These are phyloP conservation scores for Phytophthora palmivora DNA, from an alignment of 352 stramenopile genomes.

Conservation along the genomic window DNA sequence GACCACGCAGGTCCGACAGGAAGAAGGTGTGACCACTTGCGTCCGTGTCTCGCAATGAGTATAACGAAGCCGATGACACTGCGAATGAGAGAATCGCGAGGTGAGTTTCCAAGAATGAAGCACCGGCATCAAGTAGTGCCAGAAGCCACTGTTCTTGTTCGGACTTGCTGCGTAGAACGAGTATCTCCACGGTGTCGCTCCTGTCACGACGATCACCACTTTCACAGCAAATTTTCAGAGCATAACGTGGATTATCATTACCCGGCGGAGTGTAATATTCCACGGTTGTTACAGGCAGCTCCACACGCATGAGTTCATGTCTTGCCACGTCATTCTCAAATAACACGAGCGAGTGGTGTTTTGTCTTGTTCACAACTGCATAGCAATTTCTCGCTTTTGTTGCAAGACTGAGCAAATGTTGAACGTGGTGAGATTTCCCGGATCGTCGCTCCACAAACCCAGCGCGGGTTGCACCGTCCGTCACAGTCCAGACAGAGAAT, in stretches of 20 bases:
- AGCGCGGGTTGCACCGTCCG: slow-evolving; percentile 44
- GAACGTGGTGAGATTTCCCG: slow-evolving; percentile 13
- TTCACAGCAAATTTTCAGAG: slow-evolving; percentile 38
- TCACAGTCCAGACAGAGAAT: slow-evolving; percentile 47
- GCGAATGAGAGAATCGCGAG: slow-evolving; percentile 37
- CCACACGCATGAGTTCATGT: slow-evolving; percentile 24
- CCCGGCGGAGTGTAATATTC: slow-evolving; percentile 33
- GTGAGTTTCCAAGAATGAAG: slow-evolving; percentile 52
- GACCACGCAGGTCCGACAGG: slow-evolving; percentile 67
- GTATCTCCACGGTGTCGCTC: slow-evolving; percentile 38
- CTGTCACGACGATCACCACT: neutral
- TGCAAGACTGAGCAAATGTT: slow-evolving; percentile 14
- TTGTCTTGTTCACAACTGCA: slow-evolving; percentile 41
- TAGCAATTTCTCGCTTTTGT: slow-evolving; percentile 31
- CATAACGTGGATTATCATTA: slow-evolving; percentile 5
- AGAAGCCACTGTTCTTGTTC: slow-evolving; percentile 60
- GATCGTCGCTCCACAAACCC: slow-evolving; percentile 33
- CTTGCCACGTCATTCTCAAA: slow-evolving; percentile 44
- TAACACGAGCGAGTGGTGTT: slow-evolving; percentile 38
- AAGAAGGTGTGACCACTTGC: slow-evolving; percentile 65
- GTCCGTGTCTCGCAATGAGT: slow-evolving; percentile 69
- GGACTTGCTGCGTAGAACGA: slow-evolving; percentile 38
- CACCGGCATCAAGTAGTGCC: slow-evolving; percentile 52
- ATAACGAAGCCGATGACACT: slow-evolving; percentile 63
- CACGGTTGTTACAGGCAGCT: slow-evolving; percentile 38